These are phyloP conservation scores for Xanthoparmelia taractica DNA, from an alignment of 495 filamentous ascomycete species.

Conservation along the genomic window DNA sequence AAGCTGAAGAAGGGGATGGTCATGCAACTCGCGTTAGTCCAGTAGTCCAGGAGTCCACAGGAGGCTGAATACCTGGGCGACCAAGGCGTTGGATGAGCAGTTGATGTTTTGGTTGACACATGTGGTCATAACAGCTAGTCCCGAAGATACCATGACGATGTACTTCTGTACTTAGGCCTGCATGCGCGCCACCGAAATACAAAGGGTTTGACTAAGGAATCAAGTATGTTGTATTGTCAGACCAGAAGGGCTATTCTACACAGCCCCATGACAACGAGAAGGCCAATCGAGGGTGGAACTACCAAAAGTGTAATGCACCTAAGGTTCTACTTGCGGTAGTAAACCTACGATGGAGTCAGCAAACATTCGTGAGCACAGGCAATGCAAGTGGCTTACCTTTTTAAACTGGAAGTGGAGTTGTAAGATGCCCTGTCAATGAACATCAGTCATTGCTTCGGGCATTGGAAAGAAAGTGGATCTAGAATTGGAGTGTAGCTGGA, in stretches of 20 bases:
- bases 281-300: neutral
- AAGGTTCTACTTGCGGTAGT: slow-evolving; percentile 52
- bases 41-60: neutral
- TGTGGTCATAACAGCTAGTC: no score
- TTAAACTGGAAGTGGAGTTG: slow-evolving; percentile 99
- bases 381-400: slow-evolving; percentile 42
- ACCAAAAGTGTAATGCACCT: no score
- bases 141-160: neutral
- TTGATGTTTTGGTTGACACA: neutral
- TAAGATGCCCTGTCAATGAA: slow-evolving; percentile 64
- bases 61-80: neutral
- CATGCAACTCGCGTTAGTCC: no score
- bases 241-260: neutral
- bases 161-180: neutral
- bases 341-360: slow-evolving; percentile 49
- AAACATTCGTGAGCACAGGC: slow-evolving; percentile 2
- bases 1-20: neutral
- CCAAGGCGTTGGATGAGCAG: neutral
- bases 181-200: neutral
- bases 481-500: neutral
- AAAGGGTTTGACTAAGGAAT: neutral
- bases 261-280: neutral
- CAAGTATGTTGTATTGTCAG: neutral
- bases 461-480: no score
- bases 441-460: neutral